These are phyloP conservation scores for Begonia fuchsioides DNA, from an alignment of 306 rosid species.

Conservation along the genomic window DNA sequence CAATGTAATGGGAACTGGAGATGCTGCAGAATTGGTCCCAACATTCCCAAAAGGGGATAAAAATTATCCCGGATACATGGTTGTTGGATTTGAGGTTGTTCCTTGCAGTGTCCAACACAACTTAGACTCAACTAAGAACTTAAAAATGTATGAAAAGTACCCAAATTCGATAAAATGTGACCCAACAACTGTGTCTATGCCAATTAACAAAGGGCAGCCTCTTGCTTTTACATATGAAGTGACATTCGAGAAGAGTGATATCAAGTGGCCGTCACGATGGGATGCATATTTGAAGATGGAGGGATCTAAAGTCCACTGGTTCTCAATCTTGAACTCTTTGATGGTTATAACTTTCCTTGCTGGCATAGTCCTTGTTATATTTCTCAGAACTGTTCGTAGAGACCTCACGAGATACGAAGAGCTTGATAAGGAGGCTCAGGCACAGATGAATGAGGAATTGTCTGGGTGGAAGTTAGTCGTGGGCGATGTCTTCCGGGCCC, in stretches of 20 bases:
- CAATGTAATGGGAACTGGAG: conserved; percentile 89
- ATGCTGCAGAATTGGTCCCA: conserved; percentile 68
- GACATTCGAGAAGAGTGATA: conserved; percentile 73
- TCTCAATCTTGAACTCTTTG: conserved; percentile 81
- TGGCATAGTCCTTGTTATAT: conserved; percentile 86
- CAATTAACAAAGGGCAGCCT: conserved; percentile 61
- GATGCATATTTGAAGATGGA: conserved; percentile 99
- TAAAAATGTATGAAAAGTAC: conserved; percentile 39
- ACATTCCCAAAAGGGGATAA: conserved; percentile 26
- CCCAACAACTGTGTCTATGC: conserved; percentile 59
- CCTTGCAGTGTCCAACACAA: conserved; percentile 68
- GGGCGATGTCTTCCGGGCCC: conserved; percentile 96
- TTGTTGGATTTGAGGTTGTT: conserved; percentile 89
- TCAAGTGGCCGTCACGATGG: conserved; percentile 98
- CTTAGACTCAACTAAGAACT: conserved; percentile 31
- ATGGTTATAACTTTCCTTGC: conserved; percentile 96
- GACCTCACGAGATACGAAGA: conserved; percentile 91
- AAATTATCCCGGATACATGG: conserved; percentile 73
- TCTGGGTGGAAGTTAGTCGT: conserved; percentile 99
- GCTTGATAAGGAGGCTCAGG: conserved; percentile 95
- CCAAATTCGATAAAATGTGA: conserved; percentile 49
- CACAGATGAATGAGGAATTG: conserved; percentile 96
- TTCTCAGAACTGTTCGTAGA: conserved; percentile 83
- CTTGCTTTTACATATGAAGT: conserved; percentile 69
- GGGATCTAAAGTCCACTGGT: conserved; percentile 96